Percentiles rank a stretch among this genome's conserved stretches.
These are phyloP conservation scores for Tolypocladium amazonense DNA, from an alignment of 2,329 filamentous ascomycete species.

Conservation along the genomic window DNA sequence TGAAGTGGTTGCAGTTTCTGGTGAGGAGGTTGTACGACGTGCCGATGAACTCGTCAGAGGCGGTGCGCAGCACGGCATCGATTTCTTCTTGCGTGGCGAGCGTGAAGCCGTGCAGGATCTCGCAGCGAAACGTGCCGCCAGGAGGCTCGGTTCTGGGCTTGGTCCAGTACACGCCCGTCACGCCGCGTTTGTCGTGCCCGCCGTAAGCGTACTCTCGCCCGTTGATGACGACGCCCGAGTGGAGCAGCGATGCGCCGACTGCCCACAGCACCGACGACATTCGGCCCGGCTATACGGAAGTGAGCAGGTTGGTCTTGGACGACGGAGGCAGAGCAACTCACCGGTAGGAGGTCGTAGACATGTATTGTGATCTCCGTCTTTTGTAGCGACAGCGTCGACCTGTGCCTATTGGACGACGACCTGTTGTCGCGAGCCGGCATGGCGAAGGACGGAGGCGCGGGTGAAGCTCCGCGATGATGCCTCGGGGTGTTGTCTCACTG, in stretches of 20 bases:
- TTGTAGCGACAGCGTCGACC: conserved; percentile 57
- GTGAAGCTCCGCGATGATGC: background rate
- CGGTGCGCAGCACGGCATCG: conserved; percentile 55
- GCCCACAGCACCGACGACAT: conserved; percentile 70
- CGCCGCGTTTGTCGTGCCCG: conserved; percentile 58
- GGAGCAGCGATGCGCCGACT: conserved; percentile 65
- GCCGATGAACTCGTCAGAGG: conserved; percentile 64
- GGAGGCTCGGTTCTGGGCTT: conserved; percentile 61
- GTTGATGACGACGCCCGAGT: conserved; percentile 75
- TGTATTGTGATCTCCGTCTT: conserved; percentile 68
- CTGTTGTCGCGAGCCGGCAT: conserved; percentile 18
- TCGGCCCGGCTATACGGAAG: conserved; percentile 48
- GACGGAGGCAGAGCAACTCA: conserved; percentile 23
- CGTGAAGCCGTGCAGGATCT: conserved; percentile 71
- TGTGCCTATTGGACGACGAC: conserved; percentile 31
- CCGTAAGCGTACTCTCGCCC: conserved; percentile 77
- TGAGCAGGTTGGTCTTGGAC: conserved; percentile 1
- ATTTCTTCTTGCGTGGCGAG: conserved; percentile 60
- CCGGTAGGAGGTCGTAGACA: conserved; percentile 67
- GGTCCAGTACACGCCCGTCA: conserved; percentile 79
- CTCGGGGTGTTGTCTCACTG: background rate
- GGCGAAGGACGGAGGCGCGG: background rate
- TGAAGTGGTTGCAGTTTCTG: conserved; percentile 86
- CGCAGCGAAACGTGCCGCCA: conserved; percentile 64
- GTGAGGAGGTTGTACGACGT: conserved; percentile 72